Evolutionary conservation across 257 asterid species (phyloP), one percentile per base, ranked within the genome.

Genomic region (Galeopsis tetrahit): DNA sequence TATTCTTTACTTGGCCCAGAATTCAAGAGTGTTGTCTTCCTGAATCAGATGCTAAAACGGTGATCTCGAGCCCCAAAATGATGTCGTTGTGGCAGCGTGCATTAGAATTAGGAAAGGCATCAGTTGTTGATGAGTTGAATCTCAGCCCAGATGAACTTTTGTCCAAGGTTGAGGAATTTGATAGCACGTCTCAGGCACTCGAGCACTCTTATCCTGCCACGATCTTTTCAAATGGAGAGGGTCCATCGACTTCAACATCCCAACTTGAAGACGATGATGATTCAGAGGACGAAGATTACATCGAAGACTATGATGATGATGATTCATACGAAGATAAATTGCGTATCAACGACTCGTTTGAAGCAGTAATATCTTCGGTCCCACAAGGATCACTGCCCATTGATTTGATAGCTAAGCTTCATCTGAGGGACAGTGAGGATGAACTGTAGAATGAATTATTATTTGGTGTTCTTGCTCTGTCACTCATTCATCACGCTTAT

Each of bases 321-420:
- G 84, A 74, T 10, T 66, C 71, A 13, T 52, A 59, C 40, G 79
- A 74, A 32, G 84, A 76, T 74, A 71, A 77, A 39, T 46, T 57
- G 39, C 49, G 66, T 34, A 74, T 82, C 10, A 63, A 81, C 40
- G 85, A 74, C 55, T 62, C 86, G 1, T 85, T 88, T 53, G 93
- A 82, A 66, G 91, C n/a, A 10, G 59, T 62, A 1, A 85, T 81
- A 31, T 76, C 89, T 6, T 68, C 83, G 2, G 70, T 72, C 57
- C 96, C 97, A 68, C 52, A 74, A 10, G 99, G 98, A 78, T 86
- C 89, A 14, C 86, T 95, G 75, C 95, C 97, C 38, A 73, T 92
- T 74, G 99, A 95, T 80, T 72, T 73, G 7, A 75, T 95, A 39
- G 79, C 86, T 39, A 81, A 57, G 69, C 76, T 82, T 3, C 56